Base-by-base conservation (phyloP, 345 rosid genomes). In the Leavenworthia alabamica region DNA sequence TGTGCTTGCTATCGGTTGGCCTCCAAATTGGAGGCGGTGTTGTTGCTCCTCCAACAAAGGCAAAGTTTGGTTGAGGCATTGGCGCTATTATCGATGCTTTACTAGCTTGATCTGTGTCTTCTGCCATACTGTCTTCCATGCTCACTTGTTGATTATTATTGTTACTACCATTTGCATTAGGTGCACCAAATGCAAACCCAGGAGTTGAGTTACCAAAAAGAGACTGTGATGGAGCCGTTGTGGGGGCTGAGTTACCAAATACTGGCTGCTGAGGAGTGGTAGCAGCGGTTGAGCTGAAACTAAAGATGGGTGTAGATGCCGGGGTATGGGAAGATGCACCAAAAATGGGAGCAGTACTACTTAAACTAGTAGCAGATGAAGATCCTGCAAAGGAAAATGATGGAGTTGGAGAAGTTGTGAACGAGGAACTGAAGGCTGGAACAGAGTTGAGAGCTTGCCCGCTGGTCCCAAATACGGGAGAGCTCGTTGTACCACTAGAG, bases 121-220 rank as follows among this genome's bases (percentile, higher is more conserved):
- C 99, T 8, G 96, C 90, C 99, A 94, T 94, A 73, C 92, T 85
- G 73, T 94, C 97, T 76, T 93, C 99, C 90, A 87, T 77, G 75
- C 57, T 79, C 81, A 86, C 78, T 58, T 89, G 95, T 20, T 71
- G 74, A 74, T 82, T 92, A 65, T 69, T 83, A 65, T 69, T 83
- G 76, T 75, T 89, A 41, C 71, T 66, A 24, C 72, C 76, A 39
- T 65, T 65, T 39, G 72, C 37, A 45, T 44, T 50, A 24, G 71
- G 14, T 13, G 84, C 73, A 56, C 75, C 79, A 70, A 85, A 85
- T 14, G 75, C 6, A 52, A 78, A 74, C 69, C 72, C 67, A 6
- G 95, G 31, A 54, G 13, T 71, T 33, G 77, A 51, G 77, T 60
- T 77, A 35, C 89, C 77, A 60, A 86, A 93, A 27, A 40, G 63